These are phyloP conservation scores for Dictyostelium capitatum DNA, from an alignment of 78 protist genomes.

Conservation along the genomic window DNA sequence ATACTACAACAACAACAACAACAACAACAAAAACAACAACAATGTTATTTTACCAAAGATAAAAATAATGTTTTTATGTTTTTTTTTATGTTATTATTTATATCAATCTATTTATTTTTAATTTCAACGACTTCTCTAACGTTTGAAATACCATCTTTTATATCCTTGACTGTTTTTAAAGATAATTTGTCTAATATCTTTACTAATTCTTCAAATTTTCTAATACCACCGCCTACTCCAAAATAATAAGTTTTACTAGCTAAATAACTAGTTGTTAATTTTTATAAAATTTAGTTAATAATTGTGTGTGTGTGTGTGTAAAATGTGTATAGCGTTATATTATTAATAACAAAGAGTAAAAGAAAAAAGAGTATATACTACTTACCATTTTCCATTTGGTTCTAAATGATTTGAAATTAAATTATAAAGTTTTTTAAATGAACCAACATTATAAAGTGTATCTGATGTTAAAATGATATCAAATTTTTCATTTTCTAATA, in stretches of 20 bases:
- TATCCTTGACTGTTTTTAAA: constrained; percentile 14
- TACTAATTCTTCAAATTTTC: constrained; percentile 43
- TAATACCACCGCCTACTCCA: constrained; percentile 72
- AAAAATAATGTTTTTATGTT: no score
- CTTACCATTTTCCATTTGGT: constrained; percentile 41
- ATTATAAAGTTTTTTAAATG: constrained; percentile 41
- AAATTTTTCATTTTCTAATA: constrained; percentile 44
- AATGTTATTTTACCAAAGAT: no score
- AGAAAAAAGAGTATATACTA: neutral
- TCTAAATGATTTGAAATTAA: constrained; percentile 39
- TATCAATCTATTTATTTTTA: constrained; percentile 5
- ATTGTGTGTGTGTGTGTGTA: neutral
- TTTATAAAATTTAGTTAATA: neutral
- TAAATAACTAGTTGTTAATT: constrained; percentile 21
- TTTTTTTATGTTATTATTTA: no score
- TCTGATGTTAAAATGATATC: constrained; percentile 77
- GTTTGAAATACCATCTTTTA: constrained; percentile 70
- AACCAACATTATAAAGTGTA: constrained; percentile 46
- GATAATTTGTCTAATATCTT: constrained; percentile 1
- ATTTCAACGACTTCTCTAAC: constrained; percentile 50
- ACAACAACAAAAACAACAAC: no score
- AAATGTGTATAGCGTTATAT: neutral
- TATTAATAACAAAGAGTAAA: neutral
- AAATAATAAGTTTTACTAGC: constrained; percentile 64
- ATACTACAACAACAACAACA: no score